phyloP scores from a whole-genome alignment of 768 basidiomycete genomes.

The Agaricus subrufescens region DNA sequence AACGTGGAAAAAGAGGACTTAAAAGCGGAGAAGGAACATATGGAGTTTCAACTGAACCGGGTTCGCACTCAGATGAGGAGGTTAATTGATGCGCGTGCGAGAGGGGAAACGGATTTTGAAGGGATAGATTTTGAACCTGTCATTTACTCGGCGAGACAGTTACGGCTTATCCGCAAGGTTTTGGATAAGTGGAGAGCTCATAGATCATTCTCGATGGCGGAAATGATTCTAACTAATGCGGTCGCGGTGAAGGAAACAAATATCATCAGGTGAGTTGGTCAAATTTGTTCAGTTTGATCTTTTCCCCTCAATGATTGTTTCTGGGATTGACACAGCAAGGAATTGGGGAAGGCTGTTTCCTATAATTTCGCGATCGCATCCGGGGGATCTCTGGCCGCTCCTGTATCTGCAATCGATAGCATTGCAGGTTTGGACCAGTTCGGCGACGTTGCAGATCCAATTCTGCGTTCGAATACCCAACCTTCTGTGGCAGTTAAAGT shows the following conservation, averaged over 20 bases:
- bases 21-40: conserved; percentile 87
- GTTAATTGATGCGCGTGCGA: conserved; percentile 68
- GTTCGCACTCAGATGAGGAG: conserved; percentile 82
- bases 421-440: conserved; percentile 88
- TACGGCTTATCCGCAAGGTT: conserved; percentile 77
- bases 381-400: conserved; percentile 71
- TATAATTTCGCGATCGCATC: conserved; percentile 95
- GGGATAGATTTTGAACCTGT: conserved; percentile 69
- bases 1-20: conserved; percentile 76
- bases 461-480: conserved; percentile 66
- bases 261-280: conserved; percentile 65
- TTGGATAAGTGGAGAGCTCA: conserved; percentile 84
- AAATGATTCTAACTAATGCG: conserved; percentile 78
- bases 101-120: conserved; percentile 69
- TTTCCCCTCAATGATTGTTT: conserved; percentile 4
- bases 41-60: conserved; percentile 82
- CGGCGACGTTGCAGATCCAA: conserved; percentile 87
- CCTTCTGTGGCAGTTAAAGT: conserved; percentile 90
- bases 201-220: conserved; percentile 89
- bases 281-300: not conserved
- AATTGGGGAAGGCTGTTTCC: conserved; percentile 79
- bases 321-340: conserved; percentile 51
- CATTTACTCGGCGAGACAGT: conserved; percentile 77
- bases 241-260: conserved; percentile 92
- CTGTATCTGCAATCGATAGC: conserved; percentile 78